Evolutionary conservation across 2,329 filamentous ascomycete species (phyloP).

Genomic region (Massarina eburnea): DNA sequence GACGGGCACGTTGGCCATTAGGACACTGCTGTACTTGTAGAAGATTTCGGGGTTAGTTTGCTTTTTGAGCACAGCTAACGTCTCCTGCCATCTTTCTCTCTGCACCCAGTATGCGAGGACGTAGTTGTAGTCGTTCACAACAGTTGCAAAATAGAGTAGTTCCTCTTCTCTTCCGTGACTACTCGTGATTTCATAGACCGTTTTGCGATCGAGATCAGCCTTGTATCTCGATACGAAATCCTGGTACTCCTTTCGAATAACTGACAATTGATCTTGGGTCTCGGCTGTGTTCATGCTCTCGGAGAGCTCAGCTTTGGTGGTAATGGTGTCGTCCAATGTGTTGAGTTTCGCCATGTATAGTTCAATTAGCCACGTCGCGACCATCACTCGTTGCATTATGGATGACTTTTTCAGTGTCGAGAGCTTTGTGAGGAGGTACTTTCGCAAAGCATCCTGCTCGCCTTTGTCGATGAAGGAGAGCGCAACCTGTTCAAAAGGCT

Average conservation of each 20-base stretch:
- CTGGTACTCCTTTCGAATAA: slow-evolving; percentile 76
- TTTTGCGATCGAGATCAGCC: slow-evolving; percentile 83
- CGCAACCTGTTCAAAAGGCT: slow-evolving; percentile 94
- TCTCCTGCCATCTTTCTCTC: slow-evolving; percentile 86
- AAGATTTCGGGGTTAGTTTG: slow-evolving; percentile 92
- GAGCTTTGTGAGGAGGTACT: slow-evolving; percentile 85
- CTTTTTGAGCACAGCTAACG: slow-evolving; percentile 84
- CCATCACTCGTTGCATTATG: slow-evolving; percentile 92
- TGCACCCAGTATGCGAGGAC: slow-evolving; percentile 97
- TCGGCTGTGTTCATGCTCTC: slow-evolving; percentile 72
- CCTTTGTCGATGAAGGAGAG: slow-evolving; percentile 86
- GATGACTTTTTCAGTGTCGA: slow-evolving; percentile 77
- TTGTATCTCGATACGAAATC: slow-evolving; percentile 87
- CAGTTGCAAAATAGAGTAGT: slow-evolving; percentile 84
- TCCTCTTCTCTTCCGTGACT: slow-evolving; percentile 94
- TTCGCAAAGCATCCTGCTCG: slow-evolving; percentile 86
- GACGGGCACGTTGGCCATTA: slow-evolving; percentile 84
- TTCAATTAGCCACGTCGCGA: slow-evolving; percentile 92
- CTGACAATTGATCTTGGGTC: slow-evolving; percentile 69
- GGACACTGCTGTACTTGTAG: slow-evolving; percentile 94
- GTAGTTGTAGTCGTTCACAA: slow-evolving; percentile 89
- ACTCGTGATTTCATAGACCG: slow-evolving; percentile 92
- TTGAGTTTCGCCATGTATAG: slow-evolving; percentile 98
- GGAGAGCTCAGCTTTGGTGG: slow-evolving; percentile 79
- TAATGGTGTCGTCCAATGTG: slow-evolving; percentile 88